Evolutionary conservation across 345 rosid species (phyloP).

Genomic region (Chamaenerion angustifolium): DNA sequence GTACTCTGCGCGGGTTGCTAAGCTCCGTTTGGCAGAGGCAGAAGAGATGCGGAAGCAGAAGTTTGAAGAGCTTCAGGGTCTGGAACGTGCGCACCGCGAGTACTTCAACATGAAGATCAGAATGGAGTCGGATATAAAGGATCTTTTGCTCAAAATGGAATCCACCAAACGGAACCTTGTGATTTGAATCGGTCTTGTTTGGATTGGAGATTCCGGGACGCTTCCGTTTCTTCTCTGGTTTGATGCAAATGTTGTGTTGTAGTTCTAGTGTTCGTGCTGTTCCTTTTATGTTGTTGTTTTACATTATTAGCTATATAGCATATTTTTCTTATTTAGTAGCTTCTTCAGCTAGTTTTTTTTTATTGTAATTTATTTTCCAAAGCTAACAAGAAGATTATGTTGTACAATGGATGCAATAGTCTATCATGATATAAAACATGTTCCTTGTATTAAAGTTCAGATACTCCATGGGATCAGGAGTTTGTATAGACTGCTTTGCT

Average conservation of each 20-base stretch:
- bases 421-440: neutral
- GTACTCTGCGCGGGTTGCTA: constrained; percentile 36
- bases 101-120: constrained; percentile 68
- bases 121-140: constrained; percentile 88
- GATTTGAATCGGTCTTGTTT: constrained; percentile 17
- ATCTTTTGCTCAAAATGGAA: constrained; percentile 73
- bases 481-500: no score
- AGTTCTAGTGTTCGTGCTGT: neutral
- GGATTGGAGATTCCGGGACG: no score
- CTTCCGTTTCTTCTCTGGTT: no score
- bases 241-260: neutral
- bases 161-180: constrained; percentile 54
- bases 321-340: no score
- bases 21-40: constrained; percentile 44
- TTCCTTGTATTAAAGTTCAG: neutral
- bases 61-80: constrained; percentile 52
- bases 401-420: neutral
- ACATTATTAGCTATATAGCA: neutral
- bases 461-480: no score
- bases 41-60: constrained; percentile 57
- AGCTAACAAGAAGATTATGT: neutral
- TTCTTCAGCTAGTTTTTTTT: neutral
- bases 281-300: neutral
- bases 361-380: neutral
- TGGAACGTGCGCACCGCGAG: constrained; percentile 67